Evolutionary conservation across 345 rosid genomes (phyloP).

Genomic region (Toxicodendron radicans): DNA sequence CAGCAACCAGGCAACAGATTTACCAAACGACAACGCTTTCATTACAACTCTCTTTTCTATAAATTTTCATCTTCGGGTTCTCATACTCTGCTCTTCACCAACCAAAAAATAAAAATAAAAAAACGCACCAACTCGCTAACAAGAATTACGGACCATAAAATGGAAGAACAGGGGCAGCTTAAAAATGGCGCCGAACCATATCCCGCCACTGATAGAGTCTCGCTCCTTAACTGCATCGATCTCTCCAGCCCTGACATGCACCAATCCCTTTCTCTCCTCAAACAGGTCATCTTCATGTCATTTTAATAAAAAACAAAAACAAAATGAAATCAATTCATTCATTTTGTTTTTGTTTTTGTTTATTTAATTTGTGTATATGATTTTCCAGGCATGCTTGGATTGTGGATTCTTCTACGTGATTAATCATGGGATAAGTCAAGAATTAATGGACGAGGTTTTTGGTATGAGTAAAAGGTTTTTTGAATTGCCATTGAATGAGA

Average conservation of each 20-base stretch:
- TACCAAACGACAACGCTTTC: too few species aligned
- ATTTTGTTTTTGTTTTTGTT: background rate
- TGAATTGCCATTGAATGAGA: conserved; percentile 50
- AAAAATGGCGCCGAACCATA: conserved; percentile 14
- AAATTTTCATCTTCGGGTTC: too few species aligned
- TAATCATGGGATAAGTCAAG: conserved; percentile 71
- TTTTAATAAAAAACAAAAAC: too few species aligned
- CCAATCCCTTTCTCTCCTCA: conserved; percentile 47
- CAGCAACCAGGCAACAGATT: too few species aligned
- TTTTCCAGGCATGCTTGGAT: conserved; percentile 73
- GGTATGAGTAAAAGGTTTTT: conserved; percentile 62
- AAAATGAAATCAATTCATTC: too few species aligned
- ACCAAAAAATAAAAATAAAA: too few species aligned
- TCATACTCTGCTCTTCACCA: too few species aligned
- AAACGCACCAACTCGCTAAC: background rate
- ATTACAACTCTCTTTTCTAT: too few species aligned
- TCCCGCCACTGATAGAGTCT: conserved; percentile 28
- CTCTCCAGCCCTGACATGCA: conserved; percentile 43
- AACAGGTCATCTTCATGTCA: conserved; percentile 41
- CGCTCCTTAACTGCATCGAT: conserved; percentile 59
- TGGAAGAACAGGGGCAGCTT: conserved; percentile 10
- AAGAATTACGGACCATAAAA: background rate
- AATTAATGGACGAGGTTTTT: conserved; percentile 66
- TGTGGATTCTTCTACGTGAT: conserved; percentile 77
- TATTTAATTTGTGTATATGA: background rate